Conservation (phyloP, 768 basidiomycete genomes). For the Mrakia gelida region DNA sequence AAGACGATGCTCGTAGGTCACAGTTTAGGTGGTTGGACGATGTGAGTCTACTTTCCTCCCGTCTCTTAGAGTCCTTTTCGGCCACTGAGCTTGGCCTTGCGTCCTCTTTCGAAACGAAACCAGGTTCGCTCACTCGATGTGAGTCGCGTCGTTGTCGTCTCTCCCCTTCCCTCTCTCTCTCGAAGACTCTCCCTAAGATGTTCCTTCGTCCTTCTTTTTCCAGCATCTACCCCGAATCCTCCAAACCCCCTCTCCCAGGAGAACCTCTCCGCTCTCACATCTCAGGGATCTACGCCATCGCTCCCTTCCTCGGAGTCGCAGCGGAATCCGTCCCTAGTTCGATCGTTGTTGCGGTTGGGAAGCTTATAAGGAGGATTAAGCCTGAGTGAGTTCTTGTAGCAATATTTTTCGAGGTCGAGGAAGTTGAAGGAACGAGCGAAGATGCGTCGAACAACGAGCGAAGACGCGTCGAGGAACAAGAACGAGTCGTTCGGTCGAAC, state of each 20-base stretch:
- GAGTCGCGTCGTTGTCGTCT: neutral
- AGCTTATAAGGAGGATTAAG: conserved; percentile 33
- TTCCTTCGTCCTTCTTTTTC: neutral
- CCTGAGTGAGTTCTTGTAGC: conserved; percentile 4
- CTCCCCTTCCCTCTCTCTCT: neutral
- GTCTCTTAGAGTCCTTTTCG: no score
- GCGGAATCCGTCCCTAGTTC: conserved; percentile 40
- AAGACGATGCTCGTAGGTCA: conserved; percentile 36
- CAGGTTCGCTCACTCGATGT: neutral
- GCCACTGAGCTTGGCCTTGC: no score
- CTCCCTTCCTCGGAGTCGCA: conserved; percentile 32
- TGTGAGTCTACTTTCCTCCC: neutral
- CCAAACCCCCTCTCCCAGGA: neutral
- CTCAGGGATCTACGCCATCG: conserved; percentile 17
- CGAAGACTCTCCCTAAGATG: no score
- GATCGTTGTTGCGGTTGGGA: conserved; percentile 38
- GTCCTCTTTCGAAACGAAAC: neutral
- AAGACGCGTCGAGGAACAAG: neutral
- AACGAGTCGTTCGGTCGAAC: no score
- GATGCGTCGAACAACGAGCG: neutral
- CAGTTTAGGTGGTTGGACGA: conserved; percentile 45
- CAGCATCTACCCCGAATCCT: neutral
- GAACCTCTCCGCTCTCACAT: neutral
- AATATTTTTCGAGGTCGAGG: conserved; percentile 2
- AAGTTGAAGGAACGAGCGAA: neutral